phyloP scores from a whole-genome alignment of 1,139 yeast genomes.

The Scheffersomyces quercinus region DNA sequence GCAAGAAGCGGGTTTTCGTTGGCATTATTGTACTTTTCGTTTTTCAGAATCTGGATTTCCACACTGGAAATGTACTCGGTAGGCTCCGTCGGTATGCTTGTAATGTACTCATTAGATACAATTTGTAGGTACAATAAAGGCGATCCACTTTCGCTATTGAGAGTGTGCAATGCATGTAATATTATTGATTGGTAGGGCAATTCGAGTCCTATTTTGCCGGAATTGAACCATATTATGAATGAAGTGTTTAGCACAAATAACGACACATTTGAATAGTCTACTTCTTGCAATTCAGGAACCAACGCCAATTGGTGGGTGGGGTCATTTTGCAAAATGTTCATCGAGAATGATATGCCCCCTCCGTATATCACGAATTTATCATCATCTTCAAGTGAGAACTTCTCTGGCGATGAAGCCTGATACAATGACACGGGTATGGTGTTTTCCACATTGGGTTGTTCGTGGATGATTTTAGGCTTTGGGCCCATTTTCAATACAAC shows the following conservation, averaged over 20 bases:
- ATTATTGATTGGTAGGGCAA: conserved; percentile 40
- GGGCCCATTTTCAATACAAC: neutral
- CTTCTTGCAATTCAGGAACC: conserved; percentile 8
- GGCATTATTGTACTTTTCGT: neutral
- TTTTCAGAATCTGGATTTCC: conserved; percentile 16
- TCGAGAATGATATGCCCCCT: conserved; percentile 30
- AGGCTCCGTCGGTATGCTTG: conserved; percentile 11
- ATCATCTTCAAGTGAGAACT: conserved; percentile 37
- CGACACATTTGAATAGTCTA: conserved; percentile 18
- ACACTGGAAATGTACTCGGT: conserved; percentile 21
- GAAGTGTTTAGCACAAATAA: conserved; percentile 42
- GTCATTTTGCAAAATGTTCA: conserved; percentile 17
- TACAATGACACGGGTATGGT: conserved; percentile 36
- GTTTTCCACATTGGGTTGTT: conserved; percentile 44
- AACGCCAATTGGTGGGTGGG: conserved; percentile 13
- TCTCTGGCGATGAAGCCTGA: conserved; percentile 42
- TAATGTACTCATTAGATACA: conserved; percentile 19
- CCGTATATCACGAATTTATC: conserved; percentile 46
- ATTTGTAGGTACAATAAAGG: conserved; percentile 37
- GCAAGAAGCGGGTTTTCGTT: conserved; percentile 10
- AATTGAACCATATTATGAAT: conserved; percentile 38
- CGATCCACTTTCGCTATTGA: conserved; percentile 11
- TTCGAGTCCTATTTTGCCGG: conserved; percentile 32
- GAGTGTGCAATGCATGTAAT: conserved; percentile 34
- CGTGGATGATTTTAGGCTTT: conserved; percentile 23